Conservation (phyloP, 768 basidiomycete species). For the Termitomyces sp. region DNA sequence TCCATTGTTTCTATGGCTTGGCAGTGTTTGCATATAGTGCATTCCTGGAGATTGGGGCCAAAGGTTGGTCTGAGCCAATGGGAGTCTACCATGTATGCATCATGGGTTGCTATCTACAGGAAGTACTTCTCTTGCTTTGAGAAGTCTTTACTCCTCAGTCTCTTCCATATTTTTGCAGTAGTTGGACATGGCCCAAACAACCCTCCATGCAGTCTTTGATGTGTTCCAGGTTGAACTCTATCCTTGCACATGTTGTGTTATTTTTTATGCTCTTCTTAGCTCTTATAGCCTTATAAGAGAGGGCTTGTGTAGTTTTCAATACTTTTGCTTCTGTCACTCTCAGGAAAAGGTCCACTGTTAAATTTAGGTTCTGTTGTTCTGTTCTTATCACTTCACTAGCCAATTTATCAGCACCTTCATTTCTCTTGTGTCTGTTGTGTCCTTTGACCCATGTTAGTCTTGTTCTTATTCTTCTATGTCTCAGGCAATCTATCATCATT, state of each 20-base stretch:
- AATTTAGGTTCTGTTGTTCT: neutral
- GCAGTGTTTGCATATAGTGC: neutral
- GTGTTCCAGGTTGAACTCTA: neutral
- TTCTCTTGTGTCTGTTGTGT: neutral
- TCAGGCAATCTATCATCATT: neutral
- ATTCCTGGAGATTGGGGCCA: neutral
- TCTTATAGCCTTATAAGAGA: neutral
- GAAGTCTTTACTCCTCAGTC: neutral
- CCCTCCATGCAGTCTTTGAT: neutral
- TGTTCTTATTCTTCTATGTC: neutral
- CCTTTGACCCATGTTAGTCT: neutral
- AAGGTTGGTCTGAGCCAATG: neutral
- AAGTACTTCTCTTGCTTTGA: neutral
- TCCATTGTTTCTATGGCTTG: neutral
- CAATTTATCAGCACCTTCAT: neutral
- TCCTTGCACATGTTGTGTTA: neutral
- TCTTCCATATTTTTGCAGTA: neutral
- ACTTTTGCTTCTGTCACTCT: neutral
- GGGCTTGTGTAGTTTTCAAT: neutral
- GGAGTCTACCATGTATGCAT: neutral
- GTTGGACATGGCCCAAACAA: neutral
- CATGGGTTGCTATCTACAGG: slow-evolving; percentile 1
- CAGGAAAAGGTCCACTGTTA: neutral
- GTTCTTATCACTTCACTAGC: neutral
- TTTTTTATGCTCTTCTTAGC: neutral